Percentiles rank a stretch among this genome's conserved stretches.
Conservation (phyloP, 2,329 filamentous ascomycete genomes). For the Pseudopyrenochaeta lycopersici region DNA sequence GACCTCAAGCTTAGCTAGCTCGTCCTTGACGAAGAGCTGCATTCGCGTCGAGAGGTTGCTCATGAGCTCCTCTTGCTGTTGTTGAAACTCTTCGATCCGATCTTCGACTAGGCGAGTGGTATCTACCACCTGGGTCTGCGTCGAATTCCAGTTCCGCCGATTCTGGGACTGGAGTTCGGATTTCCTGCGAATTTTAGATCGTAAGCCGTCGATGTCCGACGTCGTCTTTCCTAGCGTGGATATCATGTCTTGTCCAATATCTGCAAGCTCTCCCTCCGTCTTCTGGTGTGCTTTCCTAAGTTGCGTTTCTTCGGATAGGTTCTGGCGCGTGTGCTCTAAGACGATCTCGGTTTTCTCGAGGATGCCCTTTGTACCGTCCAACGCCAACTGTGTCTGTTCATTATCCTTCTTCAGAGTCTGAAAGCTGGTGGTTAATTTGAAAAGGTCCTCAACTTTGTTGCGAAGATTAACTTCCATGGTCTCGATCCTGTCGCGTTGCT, state of each 20-base stretch:
- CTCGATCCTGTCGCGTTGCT: constrained; percentile 90
- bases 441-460: constrained; percentile 93
- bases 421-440: constrained; percentile 85
- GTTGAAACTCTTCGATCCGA: constrained; percentile 76
- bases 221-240: constrained; percentile 81
- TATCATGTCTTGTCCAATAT: constrained; percentile 78
- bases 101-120: constrained; percentile 81
- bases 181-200: constrained; percentile 85
- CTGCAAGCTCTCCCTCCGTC: constrained; percentile 80
- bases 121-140: constrained; percentile 77
- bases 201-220: constrained; percentile 79
- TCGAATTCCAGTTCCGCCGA: constrained; percentile 78
- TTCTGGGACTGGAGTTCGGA: constrained; percentile 85
- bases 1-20: constrained; percentile 74
- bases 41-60: constrained; percentile 74
- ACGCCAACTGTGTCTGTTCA: constrained; percentile 73
- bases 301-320: constrained; percentile 79
- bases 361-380: constrained; percentile 82
- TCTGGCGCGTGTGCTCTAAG: constrained; percentile 77
- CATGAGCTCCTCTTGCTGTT: constrained; percentile 76
- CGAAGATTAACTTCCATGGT: constrained; percentile 89
- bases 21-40: constrained; percentile 77
- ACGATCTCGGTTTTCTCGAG: constrained; percentile 90
- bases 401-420: constrained; percentile 90
- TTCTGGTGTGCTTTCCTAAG: constrained; percentile 84